Evolutionary conservation across 192 early-diverging fungal species (phyloP).

Genomic region (Dissophora globulifera): DNA sequence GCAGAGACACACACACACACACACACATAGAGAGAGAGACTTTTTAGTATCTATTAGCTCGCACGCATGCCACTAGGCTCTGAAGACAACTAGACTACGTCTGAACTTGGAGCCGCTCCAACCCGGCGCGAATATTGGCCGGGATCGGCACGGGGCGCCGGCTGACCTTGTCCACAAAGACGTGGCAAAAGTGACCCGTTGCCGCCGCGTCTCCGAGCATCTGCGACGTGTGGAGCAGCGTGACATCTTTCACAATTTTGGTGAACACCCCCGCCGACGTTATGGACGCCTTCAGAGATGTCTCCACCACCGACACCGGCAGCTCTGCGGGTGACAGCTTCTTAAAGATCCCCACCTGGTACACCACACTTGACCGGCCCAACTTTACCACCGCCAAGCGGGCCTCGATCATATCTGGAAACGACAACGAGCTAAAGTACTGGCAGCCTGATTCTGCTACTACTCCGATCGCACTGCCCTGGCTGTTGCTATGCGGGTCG

Average conservation of each 20-base stretch:
- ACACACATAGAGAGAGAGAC: too few relatives aligned
- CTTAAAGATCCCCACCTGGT: constrained; percentile 67
- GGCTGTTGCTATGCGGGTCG: constrained; percentile 27
- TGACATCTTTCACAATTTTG: constrained; percentile 1
- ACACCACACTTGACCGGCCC: constrained; percentile 60
- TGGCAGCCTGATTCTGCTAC: constrained; percentile 55
- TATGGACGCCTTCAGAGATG: not conserved
- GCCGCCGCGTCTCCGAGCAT: constrained; percentile 44
- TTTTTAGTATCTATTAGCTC: too few relatives aligned
- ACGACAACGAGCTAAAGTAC: constrained; percentile 58
- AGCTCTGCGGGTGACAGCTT: constrained; percentile 26
- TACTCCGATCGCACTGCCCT: constrained; percentile 55
- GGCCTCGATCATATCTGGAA: constrained; percentile 59
- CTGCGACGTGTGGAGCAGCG: constrained; percentile 12
- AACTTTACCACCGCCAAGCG: constrained; percentile 61
- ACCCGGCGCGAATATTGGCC: constrained; percentile 21
- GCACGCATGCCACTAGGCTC: too few relatives aligned
- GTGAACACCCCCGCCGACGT: constrained; percentile 27
- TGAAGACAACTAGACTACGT: too few relatives aligned
- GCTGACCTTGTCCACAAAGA: constrained; percentile 57
- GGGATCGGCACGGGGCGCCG: constrained; percentile 55
- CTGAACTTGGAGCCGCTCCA: constrained; percentile 37
- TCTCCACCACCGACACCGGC: too few relatives aligned
- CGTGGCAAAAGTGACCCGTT: constrained; percentile 61
- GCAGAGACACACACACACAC: too few relatives aligned